Base-by-base conservation (phyloP, 805 yeast species). In the Sporopachydermia quercuum region DNA sequence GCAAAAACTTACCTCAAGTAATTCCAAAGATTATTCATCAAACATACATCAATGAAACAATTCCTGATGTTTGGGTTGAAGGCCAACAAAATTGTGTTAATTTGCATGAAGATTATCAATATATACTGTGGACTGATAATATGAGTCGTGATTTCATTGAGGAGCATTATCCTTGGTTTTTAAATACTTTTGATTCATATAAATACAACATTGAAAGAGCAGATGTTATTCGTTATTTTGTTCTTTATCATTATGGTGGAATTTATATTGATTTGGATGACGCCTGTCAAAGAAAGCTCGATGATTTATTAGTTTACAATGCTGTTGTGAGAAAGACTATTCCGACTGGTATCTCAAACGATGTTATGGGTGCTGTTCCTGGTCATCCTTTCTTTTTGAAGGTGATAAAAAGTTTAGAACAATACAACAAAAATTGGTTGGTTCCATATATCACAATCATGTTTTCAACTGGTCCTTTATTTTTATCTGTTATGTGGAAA, bases 21-120 rank as follows among this genome's bases (percentile, higher is more conserved):
- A 84, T 86, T 37, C 96, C 96, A 33, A 82, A 80, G 52, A 85
- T 86, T 54, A 85, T 87, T 41, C 96, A 87, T 55, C 96, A 87
- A 57, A 87, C 96, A 11, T 87, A 87, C 59, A 86, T 82, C 55
- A 80, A 83, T 15, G 68, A 63, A 11, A 70, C 76, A 15, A 72
- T 86, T 13, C 96, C 96, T 2, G 86, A 76, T 38, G 65, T 70
- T 37, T 87, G 96, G 96, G 64, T 62, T 44, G 70, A 68, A 4
- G 85, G 93, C 18, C 94, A 83, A 52, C 69, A 76, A 53, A 71
- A 72, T 17, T 84, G 94, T 54, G 67, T 74, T 35, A 81, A 80
- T 44, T 60, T 78, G 41, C 93, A 87, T 54, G 89, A 91, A 1
- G 96, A 85, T 57, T 87, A 82, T 54, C 76, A 83, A 56, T 86